Evolutionary conservation across 1,284 basidiomycete genomes (phyloP), one percentile per base, ranked within the genome.

Genomic region (Malassezia obtusa): DNA sequence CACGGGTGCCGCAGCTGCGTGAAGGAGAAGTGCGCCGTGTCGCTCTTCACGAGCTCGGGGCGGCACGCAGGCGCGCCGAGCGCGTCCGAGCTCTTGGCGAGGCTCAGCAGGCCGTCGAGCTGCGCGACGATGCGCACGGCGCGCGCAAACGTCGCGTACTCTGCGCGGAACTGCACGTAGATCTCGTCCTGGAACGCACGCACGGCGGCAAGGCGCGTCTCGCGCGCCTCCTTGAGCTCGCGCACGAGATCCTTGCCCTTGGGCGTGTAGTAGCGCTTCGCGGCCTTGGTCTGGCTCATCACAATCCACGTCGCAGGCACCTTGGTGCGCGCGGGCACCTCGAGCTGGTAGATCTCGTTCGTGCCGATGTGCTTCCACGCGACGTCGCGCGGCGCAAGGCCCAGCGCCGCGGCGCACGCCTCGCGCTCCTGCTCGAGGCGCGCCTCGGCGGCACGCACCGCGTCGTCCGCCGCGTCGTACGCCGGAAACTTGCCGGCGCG

Each of bases 11-110:
- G 79, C 39, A 91, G 77, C 60, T 85, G 80, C 64, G 82, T 78
- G 69, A 91, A 91, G 57, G 88, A 82, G 45, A 90, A 71, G 62
- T 83, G 83, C 2, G 90, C 88, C 28, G 81, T 78, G 54, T 86
- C 83, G 21, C 82, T 28, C 44, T 88, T 85, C 19, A 92, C 79
- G 59, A 99, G 84, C 66, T 85, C 82, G 0, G 94, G 94, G 57
- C 94, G 79, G 72, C 92, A 96, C 36, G 83, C 81, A 3, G 94
- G 94, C 75, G 92, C 87, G 39, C 90, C 91, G 47, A 99, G 81
- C 11, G 88, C 87, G 30, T 78, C 75, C 1, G 91, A 95, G 0
- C 90, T 82, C 75, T 90, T 91, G 7, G 92, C 86, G 45, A 99
- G 78, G 63, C 88, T 90, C 68, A 94, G 82, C 28, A 99, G 77